Percentiles rank a stretch among this genome's conserved stretches.
Conservation (phyloP, 305 asterid species). For the Fraxinus floribunda region DNA sequence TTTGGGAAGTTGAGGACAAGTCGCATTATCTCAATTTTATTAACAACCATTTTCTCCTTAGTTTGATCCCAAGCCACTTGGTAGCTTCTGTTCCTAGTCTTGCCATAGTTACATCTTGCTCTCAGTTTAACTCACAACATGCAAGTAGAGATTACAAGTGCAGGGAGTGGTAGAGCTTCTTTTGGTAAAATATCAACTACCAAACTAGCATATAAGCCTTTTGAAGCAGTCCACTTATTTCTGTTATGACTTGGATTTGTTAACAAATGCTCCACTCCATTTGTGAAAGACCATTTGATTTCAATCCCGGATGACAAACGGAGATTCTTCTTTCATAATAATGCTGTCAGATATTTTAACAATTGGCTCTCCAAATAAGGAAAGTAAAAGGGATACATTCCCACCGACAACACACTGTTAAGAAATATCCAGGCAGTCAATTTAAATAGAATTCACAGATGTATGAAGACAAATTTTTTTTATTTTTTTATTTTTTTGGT, state of each 20-base stretch:
- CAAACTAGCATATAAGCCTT: neutral
- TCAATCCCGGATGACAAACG: neutral
- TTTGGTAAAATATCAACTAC: neutral
- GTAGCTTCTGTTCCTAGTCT: neutral
- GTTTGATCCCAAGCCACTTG: neutral
- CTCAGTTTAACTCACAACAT: neutral
- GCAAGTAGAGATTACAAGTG: neutral
- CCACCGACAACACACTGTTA: neutral
- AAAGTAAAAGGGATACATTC: neutral
- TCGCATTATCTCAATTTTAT: neutral
- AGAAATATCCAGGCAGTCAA: neutral
- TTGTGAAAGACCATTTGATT: neutral
- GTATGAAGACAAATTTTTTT: neutral
- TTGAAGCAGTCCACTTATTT: neutral
- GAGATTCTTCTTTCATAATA: neutral
- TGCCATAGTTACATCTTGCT: neutral
- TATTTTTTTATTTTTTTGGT: neutral
- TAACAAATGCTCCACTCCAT: neutral
- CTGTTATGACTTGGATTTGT: neutral
- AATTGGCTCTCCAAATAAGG: neutral
- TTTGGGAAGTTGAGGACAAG: neutral
- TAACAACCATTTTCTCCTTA: neutral
- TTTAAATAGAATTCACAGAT: neutral
- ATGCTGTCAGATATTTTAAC: neutral
- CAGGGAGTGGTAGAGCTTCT: neutral